Conservation (phyloP, 768 basidiomycete genomes). For the Vararia minispora region DNA sequence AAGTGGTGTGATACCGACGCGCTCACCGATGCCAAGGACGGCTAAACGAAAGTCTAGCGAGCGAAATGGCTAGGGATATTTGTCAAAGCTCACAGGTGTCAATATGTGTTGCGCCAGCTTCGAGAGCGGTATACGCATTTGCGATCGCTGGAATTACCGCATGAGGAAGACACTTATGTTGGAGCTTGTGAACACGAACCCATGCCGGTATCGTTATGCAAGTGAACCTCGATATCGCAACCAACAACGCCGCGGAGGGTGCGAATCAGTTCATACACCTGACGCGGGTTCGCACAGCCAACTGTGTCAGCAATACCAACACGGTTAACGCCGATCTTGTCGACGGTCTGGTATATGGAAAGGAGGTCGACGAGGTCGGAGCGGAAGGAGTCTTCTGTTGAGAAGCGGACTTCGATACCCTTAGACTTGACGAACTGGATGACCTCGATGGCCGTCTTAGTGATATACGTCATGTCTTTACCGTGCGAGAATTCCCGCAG, state of each 20-base stretch:
- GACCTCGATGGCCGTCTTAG: constrained; percentile 97
- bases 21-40: constrained; percentile 95
- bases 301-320: constrained; percentile 99
- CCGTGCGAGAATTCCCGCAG: constrained; percentile 99
- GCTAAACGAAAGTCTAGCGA: constrained; percentile 31
- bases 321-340: constrained; percentile 98
- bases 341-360: constrained; percentile 98
- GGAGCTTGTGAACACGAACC: constrained; percentile 26
- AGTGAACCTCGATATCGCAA: constrained; percentile 96
- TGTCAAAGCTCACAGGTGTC: constrained; percentile 72
- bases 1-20: constrained; percentile 97
- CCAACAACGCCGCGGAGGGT: constrained; percentile 92
- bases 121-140: constrained; percentile 95
- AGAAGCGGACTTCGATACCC: constrained; percentile 99
- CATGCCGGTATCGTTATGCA: constrained; percentile 99
- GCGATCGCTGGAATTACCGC: constrained; percentile 60
- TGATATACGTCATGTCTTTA: constrained; percentile 99
- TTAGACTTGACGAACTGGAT: constrained; percentile 99
- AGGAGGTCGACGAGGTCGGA: constrained; percentile 98
- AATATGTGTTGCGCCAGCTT: constrained; percentile 98
- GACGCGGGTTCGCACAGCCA: constrained; percentile 96
- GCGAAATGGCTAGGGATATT: neutral
- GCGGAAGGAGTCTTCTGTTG: constrained; percentile 98
- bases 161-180: neutral
- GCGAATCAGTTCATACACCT: constrained; percentile 96